These are phyloP conservation scores for Selenicereus undatus DNA, from an alignment of 148 eudicot species.

Conservation along the genomic window DNA sequence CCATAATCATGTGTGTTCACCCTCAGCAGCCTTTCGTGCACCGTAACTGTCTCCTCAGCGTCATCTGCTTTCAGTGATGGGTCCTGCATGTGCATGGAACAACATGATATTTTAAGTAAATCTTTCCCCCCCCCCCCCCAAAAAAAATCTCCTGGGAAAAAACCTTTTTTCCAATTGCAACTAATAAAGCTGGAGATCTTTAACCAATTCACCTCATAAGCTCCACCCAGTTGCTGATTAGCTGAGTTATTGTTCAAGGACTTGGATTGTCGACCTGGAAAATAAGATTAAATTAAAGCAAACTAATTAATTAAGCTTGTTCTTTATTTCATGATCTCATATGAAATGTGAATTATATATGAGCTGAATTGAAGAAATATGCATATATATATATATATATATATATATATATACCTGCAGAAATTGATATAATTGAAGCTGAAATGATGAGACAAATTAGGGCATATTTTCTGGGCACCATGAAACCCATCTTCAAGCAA, in stretches of 20 bases:
- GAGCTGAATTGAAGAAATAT: too few species aligned
- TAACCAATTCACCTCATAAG: conserved; percentile 31
- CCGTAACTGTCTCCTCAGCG: not conserved
- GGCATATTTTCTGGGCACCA: conserved; percentile 34
- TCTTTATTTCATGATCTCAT: not conserved
- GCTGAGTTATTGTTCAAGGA: conserved; percentile 19
- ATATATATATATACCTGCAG: conserved; percentile 50
- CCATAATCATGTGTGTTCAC: conserved; percentile 60
- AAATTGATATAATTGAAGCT: conserved; percentile 45
- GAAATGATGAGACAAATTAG: conserved; percentile 53
- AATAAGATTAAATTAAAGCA: not conserved
- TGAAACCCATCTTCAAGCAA: conserved; percentile 39
- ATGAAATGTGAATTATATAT: not conserved
- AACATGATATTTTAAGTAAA: not conserved
- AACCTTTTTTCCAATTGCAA: too few species aligned
- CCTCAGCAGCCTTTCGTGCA: conserved; percentile 58
- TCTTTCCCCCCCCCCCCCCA: too few species aligned
- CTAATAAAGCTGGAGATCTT: not conserved
- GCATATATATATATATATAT: too few species aligned
- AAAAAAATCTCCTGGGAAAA: too few species aligned
- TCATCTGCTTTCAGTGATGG: not conserved
- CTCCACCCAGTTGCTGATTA: conserved; percentile 25
- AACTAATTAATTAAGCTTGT: not conserved
- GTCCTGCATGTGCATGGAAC: conserved; percentile 21
- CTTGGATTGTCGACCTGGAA: conserved; percentile 40